Percentiles rank a stretch among this genome's conserved stretches.
Evolutionary conservation across 2,329 filamentous ascomycete species (phyloP).

Genomic region (Colletotrichum viniferum): DNA sequence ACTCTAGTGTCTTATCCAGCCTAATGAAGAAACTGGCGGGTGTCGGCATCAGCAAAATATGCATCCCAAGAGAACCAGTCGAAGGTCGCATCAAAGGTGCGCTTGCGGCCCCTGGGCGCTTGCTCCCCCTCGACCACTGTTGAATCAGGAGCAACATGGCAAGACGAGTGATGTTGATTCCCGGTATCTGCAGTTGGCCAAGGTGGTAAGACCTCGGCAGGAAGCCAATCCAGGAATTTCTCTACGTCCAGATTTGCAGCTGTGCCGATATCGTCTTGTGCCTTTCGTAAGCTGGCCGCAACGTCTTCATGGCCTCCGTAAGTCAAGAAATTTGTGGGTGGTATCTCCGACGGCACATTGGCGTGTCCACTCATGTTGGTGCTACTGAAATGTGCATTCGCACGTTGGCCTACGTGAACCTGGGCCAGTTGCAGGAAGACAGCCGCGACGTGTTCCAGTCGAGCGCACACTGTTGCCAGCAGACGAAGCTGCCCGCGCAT

Average conservation of each 20-base stretch:
- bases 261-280: neutral
- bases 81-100: neutral
- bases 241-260: neutral
- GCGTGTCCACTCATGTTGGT: neutral
- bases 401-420: neutral
- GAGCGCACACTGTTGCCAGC: neutral
- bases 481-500: constrained; percentile 1
- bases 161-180: neutral
- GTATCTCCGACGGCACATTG: neutral
- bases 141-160: neutral
- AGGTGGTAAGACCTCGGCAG: neutral
- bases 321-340: neutral
- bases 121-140: neutral
- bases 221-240: neutral
- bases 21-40: neutral
- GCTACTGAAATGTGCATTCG: neutral
- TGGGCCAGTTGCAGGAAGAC: neutral
- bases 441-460: neutral
- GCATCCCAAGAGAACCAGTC: constrained; percentile 12
- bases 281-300: too few species aligned
- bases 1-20: neutral
- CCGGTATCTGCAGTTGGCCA: neutral
- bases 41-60: neutral
- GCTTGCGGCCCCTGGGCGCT: neutral
- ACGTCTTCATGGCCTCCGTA: neutral